These are phyloP conservation scores for Fusarium brevicatenulatum DNA, from an alignment of 2,329 filamentous ascomycete species.

Conservation along the genomic window DNA sequence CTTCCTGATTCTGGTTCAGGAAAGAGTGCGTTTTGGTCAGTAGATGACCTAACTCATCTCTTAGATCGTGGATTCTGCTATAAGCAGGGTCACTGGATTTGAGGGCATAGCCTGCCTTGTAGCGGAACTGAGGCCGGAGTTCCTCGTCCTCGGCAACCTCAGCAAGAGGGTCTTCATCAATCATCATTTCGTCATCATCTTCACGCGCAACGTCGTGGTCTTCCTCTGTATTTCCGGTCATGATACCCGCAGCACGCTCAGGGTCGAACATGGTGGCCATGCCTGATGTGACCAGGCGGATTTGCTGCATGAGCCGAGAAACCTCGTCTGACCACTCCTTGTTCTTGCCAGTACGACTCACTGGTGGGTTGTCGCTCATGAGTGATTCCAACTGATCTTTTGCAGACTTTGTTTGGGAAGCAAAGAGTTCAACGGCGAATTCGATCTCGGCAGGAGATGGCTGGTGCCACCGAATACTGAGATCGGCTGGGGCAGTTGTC, in stretches of 20 bases:
- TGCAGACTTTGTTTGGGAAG: constrained; percentile 82
- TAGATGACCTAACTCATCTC: constrained; percentile 81
- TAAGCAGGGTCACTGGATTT: constrained; percentile 68
- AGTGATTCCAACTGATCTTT: constrained; percentile 79
- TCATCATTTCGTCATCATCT: constrained; percentile 59
- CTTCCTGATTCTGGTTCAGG: constrained; percentile 84
- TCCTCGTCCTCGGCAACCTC: constrained; percentile 82
- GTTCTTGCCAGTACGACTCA: constrained; percentile 92
- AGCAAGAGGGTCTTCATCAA: constrained; percentile 64
- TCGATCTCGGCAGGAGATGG: constrained; percentile 82
- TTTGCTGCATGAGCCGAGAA: constrained; percentile 85
- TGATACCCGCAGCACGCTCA: constrained; percentile 69
- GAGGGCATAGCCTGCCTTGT: constrained; percentile 87
- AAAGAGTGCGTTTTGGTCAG: constrained; percentile 88
- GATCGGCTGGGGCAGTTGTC: constrained; percentile 74
- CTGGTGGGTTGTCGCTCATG: constrained; percentile 81
- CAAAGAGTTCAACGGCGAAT: constrained; percentile 90
- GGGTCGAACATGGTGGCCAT: constrained; percentile 91
- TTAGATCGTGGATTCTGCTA: constrained; percentile 79
- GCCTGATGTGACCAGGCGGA: constrained; percentile 89
- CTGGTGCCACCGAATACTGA: constrained; percentile 92
- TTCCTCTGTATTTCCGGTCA: constrained; percentile 57
- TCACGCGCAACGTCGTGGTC: constrained; percentile 61
- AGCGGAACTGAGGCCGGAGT: constrained; percentile 85
- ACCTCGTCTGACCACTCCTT: constrained; percentile 99